Base-by-base conservation (phyloP, 805 yeast species). In the Metschnikowia arizonensis region DNA sequence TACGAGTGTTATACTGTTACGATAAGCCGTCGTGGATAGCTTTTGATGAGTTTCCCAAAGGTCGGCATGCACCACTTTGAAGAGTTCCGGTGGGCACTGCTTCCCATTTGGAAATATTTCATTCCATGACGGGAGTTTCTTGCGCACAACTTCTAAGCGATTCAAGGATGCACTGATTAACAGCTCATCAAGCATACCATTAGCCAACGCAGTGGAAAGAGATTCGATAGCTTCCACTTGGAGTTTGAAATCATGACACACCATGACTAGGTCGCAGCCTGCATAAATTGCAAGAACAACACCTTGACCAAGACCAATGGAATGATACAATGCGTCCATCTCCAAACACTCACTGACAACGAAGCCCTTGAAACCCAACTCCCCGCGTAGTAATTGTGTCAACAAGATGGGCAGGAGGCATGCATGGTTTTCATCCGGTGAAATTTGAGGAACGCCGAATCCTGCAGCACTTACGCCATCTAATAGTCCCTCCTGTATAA, bases 251-350 rank as follows among this genome's bases (percentile, higher is more conserved):
- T 79, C 78, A 52, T 78, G 81, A 57, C 85, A 81, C 18, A 81
- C 81, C 72, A 81, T 68, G 8, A 81, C 78, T 48, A 81, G 63
- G 57, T 81, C 85, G 61, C 85, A 81, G 4, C 85, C 82, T 6
- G 84, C 85, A 40, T 73, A 71, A n/a, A 79, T 63, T 2, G 85
- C 82, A 55, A 79, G 66, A 6, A 78, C 73, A 0, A 80, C 82
- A 8, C 85, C 85, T 58, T 81, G 85, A n/a, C 82, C 79, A 30
- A 81, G 66, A 4, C 85, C 85, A 41, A 80, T 74, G n/a, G 79
- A 77, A 45, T 78, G 81, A 57, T 78, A 77, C 19, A 81, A 62
- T 1, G 83, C 78, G 47, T 80, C 85, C 78, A 81, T 71, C 55
- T 80, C 83, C 39, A 81, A 62, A 53, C 85, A 81, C 54, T 81